Evolutionary conservation across 768 basidiomycete species (phyloP), one percentile per base, ranked within the genome.

Genomic region (Fistulinella prunicolor): DNA sequence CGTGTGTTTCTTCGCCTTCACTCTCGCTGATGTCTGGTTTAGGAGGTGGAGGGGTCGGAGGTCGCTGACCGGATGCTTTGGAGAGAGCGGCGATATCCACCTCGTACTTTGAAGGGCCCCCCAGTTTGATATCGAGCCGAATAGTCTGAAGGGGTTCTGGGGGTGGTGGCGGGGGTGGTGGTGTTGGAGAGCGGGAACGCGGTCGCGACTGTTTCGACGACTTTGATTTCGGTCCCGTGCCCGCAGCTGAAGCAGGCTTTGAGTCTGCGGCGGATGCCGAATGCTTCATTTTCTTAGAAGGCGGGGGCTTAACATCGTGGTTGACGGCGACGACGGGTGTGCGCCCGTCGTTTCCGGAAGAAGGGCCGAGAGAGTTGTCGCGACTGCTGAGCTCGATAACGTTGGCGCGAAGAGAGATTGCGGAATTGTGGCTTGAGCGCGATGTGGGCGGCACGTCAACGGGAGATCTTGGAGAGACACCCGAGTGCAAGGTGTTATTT

Each of bases 71-170:
- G 1, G 82, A 79, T 9, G 73, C 77, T 54, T 82, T 81, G 23
- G 86, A 76, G 26, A 80, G 68, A 19, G 64, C 55, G 7, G 76
- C 57, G 49, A 89, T 77, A 57, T 89, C 81, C 38, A 89, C 81
- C 47, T 86, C 85, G 63, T 89, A 90, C 55, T 84, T 82, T 1
- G 78, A 75, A 1, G 85, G 86, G 0, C 88, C 87, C 4, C 86
- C 87, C 3, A 91, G 77, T 9, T 40, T 64, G 58, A 91, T 87
- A 3, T 83, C 73, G 20, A 90, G 75, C 4, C 88, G 75, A 40
- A 90, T 75, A 2, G 88, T 90, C 44, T 75, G 70, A 16, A 82
- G 65, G 0, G 77, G 65, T 3, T 78, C 81, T 5, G 76, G 76
- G 2, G 74, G 66, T n/a, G 62, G 73, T 43, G 59, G 61, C 49